phyloP scores from a whole-genome alignment of 371 early-diverging fungal genomes.

The Cokeromyces recurvatus region DNA sequence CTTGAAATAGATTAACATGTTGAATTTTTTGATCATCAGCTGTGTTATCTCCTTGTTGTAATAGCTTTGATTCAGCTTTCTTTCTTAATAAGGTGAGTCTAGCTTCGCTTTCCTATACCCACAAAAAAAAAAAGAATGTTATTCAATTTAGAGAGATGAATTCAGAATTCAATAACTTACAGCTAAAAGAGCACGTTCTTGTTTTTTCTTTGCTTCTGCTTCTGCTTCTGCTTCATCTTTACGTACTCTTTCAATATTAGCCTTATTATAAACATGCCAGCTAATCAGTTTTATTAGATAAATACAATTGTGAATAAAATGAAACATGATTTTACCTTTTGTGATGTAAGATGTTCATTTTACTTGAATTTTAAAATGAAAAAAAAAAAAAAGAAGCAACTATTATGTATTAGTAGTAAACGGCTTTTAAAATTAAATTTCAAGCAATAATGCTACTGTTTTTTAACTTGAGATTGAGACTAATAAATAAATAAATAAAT shows the following conservation, averaged over 20 bases:
- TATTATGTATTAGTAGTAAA: too few relatives aligned
- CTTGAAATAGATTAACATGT: slow-evolving; percentile 59
- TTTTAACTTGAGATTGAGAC: too few relatives aligned
- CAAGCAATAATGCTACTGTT: too few relatives aligned
- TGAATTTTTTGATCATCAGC: slow-evolving; percentile 10
- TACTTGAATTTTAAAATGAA: not conserved
- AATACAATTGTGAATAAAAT: too few relatives aligned
- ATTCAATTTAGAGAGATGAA: too few relatives aligned
- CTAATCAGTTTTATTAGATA: slow-evolving; percentile 20
- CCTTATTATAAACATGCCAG: slow-evolving; percentile 77
- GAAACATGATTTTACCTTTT: slow-evolving; percentile 43
- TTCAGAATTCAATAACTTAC: slow-evolving; percentile 25
- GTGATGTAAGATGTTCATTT: slow-evolving; percentile 66
- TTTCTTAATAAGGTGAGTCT: slow-evolving; percentile 45
- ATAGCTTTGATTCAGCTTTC: slow-evolving; percentile 29
- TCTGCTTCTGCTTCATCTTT: slow-evolving; percentile 66
- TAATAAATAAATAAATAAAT: too few relatives aligned
- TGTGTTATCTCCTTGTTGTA: not conserved
- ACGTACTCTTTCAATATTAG: slow-evolving; percentile 64
- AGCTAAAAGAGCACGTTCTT: slow-evolving; percentile 42
- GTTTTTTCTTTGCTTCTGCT: slow-evolving; percentile 40
- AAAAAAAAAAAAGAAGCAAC: not conserved
- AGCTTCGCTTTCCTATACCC: slow-evolving; percentile 62
- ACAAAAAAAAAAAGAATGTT: too few relatives aligned
- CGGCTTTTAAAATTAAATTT: too few relatives aligned